These are phyloP conservation scores for Brasilioporus rufonigricans DNA, from an alignment of 768 basidiomycete genomes.

Conservation along the genomic window DNA sequence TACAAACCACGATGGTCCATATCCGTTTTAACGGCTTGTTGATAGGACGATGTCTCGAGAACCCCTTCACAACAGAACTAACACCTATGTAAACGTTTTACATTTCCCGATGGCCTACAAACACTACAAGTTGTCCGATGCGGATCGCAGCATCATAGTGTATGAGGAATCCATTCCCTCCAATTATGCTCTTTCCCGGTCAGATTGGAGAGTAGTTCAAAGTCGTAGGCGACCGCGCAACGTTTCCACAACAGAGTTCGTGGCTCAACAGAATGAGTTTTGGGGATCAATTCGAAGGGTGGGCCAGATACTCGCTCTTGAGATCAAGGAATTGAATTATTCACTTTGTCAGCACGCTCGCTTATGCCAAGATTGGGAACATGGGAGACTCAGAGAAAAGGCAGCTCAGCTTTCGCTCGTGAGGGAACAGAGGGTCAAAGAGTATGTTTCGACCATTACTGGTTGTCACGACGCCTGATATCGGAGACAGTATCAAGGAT, in stretches of 20 bases:
- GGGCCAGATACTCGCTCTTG: background rate
- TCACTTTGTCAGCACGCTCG: constrained; percentile 5
- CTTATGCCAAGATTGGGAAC: constrained; percentile 2
- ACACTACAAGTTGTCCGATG: background rate
- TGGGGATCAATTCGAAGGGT: background rate
- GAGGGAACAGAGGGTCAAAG: constrained; percentile 1
- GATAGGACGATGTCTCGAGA: background rate
- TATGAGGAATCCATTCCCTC: accelerated
- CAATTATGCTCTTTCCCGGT: background rate
- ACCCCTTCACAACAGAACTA: background rate
- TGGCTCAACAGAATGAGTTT: background rate
- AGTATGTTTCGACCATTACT: background rate
- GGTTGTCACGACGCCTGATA: background rate
- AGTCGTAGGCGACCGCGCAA: background rate
- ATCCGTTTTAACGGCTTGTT: background rate
- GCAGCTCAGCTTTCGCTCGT: background rate
- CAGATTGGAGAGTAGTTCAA: background rate
- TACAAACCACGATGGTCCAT: background rate
- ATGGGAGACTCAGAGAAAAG: background rate
- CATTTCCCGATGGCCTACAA: background rate
- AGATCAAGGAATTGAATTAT: background rate
- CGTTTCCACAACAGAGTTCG: background rate
- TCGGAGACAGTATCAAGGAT: background rate
- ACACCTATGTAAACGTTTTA: background rate
- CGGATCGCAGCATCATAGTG: background rate